Evolutionary conservation across 352 stramenopile species (phyloP).

Genomic region (Phytophthora sojae): DNA sequence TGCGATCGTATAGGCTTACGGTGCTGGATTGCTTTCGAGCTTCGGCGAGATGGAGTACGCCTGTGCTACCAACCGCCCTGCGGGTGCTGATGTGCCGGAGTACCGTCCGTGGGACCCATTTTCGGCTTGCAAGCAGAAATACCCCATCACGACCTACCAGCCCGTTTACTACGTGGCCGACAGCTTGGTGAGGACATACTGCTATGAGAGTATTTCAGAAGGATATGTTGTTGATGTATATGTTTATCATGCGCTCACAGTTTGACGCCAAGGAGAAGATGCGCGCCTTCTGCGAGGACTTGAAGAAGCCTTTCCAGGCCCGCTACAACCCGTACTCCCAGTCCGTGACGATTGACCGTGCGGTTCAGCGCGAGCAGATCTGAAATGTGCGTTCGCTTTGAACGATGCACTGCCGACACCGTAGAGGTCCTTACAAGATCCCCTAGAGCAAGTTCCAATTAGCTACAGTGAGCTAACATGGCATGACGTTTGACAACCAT

Average conservation of each 20-base stretch:
- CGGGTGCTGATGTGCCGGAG: conserved; percentile 76
- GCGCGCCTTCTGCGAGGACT: conserved; percentile 94
- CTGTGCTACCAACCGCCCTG: conserved; percentile 75
- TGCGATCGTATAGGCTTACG: conserved; percentile 81
- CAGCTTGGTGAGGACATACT: conserved; percentile 74
- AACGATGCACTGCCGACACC: background rate
- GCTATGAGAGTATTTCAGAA: background rate
- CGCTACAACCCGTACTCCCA: conserved; percentile 94
- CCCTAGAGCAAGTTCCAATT: background rate
- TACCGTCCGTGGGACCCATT: conserved; percentile 96
- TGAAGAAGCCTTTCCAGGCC: conserved; percentile 96
- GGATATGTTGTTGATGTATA: conserved; percentile 4
- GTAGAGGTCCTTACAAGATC: background rate
- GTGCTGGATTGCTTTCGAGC: conserved; percentile 95
- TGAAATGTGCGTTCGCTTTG: background rate
- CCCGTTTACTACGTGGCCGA: conserved; percentile 97
- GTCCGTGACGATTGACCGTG: conserved; percentile 83
- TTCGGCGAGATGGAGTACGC: conserved; percentile 98
- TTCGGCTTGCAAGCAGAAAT: conserved; percentile 93
- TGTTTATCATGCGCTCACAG: conserved; percentile 25
- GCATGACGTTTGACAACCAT: background rate
- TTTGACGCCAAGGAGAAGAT: conserved; percentile 95
- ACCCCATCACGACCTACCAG: conserved; percentile 98
- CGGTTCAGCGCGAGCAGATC: conserved; percentile 70
- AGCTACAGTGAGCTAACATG: conserved; percentile 7